Evolutionary conservation across 805 yeast species (phyloP).

Genomic region (Monosporozyma aquatica): DNA sequence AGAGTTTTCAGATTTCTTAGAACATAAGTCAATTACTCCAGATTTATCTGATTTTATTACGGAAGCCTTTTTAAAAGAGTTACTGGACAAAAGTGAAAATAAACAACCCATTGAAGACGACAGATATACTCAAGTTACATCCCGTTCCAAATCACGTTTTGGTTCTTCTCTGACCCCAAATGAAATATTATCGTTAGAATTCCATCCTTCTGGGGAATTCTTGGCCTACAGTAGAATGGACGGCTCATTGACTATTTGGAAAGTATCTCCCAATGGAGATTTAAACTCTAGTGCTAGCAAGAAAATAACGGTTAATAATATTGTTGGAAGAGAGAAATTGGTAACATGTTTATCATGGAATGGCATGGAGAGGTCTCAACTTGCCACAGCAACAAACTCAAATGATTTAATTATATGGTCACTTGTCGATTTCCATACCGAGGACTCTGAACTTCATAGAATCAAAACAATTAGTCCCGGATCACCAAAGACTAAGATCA

Average conservation of each 20-base stretch:
- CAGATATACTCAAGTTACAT: slow-evolving; percentile 12
- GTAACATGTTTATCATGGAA: slow-evolving; percentile 23
- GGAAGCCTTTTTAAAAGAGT: slow-evolving; percentile 3
- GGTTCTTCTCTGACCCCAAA: slow-evolving; percentile 11
- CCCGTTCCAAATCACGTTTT: slow-evolving; percentile 20
- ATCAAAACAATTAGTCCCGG: slow-evolving; percentile 11
- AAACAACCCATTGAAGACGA: slow-evolving; percentile 17
- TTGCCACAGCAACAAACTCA: slow-evolving; percentile 20
- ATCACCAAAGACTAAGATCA: slow-evolving; percentile 12
- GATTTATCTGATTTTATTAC: slow-evolving; percentile 4
- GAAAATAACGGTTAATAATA: slow-evolving; percentile 12
- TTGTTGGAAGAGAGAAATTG: slow-evolving; percentile 14
- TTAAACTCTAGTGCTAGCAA: slow-evolving; percentile 5
- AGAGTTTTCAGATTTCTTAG: slow-evolving; percentile 1
- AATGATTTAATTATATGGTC: slow-evolving; percentile 20
- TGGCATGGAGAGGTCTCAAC: slow-evolving; percentile 13
- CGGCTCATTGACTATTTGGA: slow-evolving; percentile 26
- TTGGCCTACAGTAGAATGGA: slow-evolving; percentile 26
- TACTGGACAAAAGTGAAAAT: slow-evolving; percentile 2
- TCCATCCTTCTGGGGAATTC: slow-evolving; percentile 21
- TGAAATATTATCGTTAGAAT: slow-evolving; percentile 19
- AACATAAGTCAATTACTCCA: slow-evolving; percentile 2
- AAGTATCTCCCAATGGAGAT: background rate
- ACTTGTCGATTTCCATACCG: slow-evolving; percentile 10
- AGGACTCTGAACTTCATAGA: slow-evolving; percentile 10